Evolutionary conservation across 169 alveolate species (phyloP), one percentile per base, ranked within the genome.

Genomic region (Plasmodium berghei): DNA sequence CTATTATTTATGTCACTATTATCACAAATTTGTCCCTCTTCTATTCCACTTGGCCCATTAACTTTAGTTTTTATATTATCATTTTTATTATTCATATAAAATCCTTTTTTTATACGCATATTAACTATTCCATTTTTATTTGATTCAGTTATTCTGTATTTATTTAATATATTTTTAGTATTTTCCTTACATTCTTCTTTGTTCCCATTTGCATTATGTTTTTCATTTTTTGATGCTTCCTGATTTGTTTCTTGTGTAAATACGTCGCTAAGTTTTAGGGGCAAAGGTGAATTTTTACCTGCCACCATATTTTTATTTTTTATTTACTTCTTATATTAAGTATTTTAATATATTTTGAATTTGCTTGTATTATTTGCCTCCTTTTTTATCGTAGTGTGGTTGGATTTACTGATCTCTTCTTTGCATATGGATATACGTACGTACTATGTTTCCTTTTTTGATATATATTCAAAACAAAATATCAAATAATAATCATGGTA

Each of bases 231-330:
- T 6, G 20, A 18, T 34, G 16, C 61, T 61, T 1, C 24, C 9
- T n/a, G 16, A 59, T 4, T 20, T 54, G 49, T 69, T 14, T 80
- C 90, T 26, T 67, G 1, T 22, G 49, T 5, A 80, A 80, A 80
- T 5, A 80, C 73, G 9, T 80, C 90, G 55, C 72, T 64, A 54
- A 80, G 90, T 54, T 80, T 64, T 45, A 80, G 28, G 46, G 83
- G 55, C 49, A 34, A 46, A 42, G 62, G 49, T 9, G 64, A 46
- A n/a, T 55, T 55, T 48, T 80, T 61, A 48, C 61, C 72, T 18
- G 67, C 83, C 24, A 70, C 83, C 83, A 80, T 80, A 9, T 64
- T 80, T 70, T 54, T 20, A 20, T 12, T 69, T 69, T 22, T 46
- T 40, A 6, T 66, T 40, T 66, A 8, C 8, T 26, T 34, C 42